phyloP scores from a whole-genome alignment of 148 eudicot species.

The Rhododendron ferrugineum region DNA sequence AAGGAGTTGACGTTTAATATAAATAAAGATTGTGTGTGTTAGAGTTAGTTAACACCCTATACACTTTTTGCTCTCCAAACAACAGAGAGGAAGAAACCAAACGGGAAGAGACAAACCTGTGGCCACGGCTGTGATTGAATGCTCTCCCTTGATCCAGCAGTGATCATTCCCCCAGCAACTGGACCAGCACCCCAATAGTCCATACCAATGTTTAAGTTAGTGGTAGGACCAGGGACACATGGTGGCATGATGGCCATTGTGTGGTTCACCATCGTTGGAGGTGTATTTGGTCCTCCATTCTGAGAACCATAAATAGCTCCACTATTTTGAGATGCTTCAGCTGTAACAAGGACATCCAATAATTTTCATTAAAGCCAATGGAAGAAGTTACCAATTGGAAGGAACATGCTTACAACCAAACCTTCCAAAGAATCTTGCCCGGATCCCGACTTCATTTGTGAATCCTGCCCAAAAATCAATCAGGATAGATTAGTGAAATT shows the following conservation, averaged over 20 bases:
- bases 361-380: slow-evolving; percentile 2
- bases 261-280: slow-evolving; percentile 44
- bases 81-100: neutral
- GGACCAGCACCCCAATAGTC: slow-evolving; percentile 83
- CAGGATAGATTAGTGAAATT: neutral
- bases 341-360: slow-evolving; percentile 31
- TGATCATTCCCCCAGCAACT: slow-evolving; percentile 58
- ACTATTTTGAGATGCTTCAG: slow-evolving; percentile 65
- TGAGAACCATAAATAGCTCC: slow-evolving; percentile 48
- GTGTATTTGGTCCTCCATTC: slow-evolving; percentile 54
- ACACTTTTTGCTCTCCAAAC: too few species aligned
- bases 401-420: slow-evolving; percentile 11
- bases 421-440: slow-evolving; percentile 69
- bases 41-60: too few species aligned
- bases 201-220: slow-evolving; percentile 94
- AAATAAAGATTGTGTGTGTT: too few species aligned
- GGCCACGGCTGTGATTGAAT: slow-evolving; percentile 78
- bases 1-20: too few species aligned
- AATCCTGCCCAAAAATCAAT: slow-evolving; percentile 45
- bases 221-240: slow-evolving; percentile 72
- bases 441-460: slow-evolving; percentile 57
- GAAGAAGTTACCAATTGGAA: slow-evolving; percentile 12
- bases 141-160: slow-evolving; percentile 76
- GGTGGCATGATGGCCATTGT: slow-evolving; percentile 47
- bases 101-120: slow-evolving; percentile 38